phyloP scores from a whole-genome alignment of 805 yeast genomes.

The Candida palmyrensis region DNA sequence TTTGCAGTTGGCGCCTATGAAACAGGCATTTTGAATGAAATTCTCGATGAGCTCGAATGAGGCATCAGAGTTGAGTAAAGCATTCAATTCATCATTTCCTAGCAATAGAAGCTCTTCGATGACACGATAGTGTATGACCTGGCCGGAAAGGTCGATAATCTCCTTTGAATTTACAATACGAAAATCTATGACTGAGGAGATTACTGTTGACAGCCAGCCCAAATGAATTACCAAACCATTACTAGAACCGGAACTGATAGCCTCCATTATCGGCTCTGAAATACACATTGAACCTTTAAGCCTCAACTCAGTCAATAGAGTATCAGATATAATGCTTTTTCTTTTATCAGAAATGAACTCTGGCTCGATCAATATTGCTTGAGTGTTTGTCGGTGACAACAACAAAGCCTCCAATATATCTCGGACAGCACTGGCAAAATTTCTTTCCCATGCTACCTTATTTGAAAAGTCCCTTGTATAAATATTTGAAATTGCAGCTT shows the following conservation, averaged over 20 bases:
- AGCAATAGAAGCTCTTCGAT: constrained; percentile 11
- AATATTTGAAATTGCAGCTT: constrained; percentile 5
- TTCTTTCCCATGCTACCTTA: constrained; percentile 3
- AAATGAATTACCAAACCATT: constrained; percentile 25
- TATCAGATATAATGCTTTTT: constrained; percentile 13
- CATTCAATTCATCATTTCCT: constrained; percentile 7
- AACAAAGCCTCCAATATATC: constrained; percentile 11
- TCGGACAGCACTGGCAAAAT: constrained; percentile 6
- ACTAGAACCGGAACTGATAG: constrained; percentile 15
- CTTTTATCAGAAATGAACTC: constrained; percentile 9
- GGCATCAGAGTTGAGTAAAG: constrained; percentile 6
- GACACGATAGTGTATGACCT: constrained; percentile 14
- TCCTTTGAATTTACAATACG: constrained; percentile 10
- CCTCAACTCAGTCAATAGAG: constrained; percentile 18
- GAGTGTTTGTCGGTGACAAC: constrained; percentile 15
- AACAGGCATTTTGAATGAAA: constrained; percentile 10
- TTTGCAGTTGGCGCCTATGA: background rate
- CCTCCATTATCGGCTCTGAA: constrained; percentile 14
- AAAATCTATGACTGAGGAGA: constrained; percentile 20
- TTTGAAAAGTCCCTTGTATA: constrained; percentile 8
- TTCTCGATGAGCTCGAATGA: constrained; percentile 14
- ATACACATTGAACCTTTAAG: constrained; percentile 19
- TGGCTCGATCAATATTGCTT: constrained; percentile 17
- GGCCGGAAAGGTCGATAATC: constrained; percentile 9
- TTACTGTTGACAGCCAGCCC: constrained; percentile 19